Base-by-base conservation (phyloP, 1,139 yeast genomes). In the Suhomyces ambrosiae region DNA sequence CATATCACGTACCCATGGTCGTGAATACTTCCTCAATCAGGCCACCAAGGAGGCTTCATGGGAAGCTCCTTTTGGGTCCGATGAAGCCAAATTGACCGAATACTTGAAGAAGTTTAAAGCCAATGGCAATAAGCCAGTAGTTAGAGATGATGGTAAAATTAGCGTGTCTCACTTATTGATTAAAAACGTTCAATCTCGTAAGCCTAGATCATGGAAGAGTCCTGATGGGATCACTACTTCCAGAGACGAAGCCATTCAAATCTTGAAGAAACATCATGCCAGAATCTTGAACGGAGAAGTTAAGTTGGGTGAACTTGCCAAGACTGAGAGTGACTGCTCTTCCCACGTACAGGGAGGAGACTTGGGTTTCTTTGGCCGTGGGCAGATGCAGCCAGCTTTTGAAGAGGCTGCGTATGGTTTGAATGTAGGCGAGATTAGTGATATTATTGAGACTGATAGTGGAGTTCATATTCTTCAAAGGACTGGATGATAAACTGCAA, bases 331-430 rank as follows among this genome's bases (percentile, higher is more conserved):
- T 47, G 98, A 92, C 59, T 89, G 97, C 61, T 77, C 86, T 15
- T 85, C 95, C 7, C 95, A 86, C 50, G 71, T 84, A 31, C 81
- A 87, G 53, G 89, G 89, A 18, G 98, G 98, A 30, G 98, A 92
- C 59, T 71, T 92, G 53, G 98, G 98, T 0, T 80, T 68, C 57
- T 92, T 92, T 57, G 88, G 86, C 16, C 79, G 75, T 42, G 96
- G 96, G 25, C 90, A 84, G 54, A 92, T 92, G 98, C 97, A 92
- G 60, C 96, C 96, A 31, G 69, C 83, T 41, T 92, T 92, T 56
- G 98, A 92, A 59, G 82, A 82, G 44, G 95, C 95, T 2, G 84
- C 96, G 0, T 90, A 85, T 58, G 81, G 66, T 7, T 69, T 92
- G 49, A 79, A 86, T 50, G 82, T 89, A 8, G 96, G 96, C 12